Evolutionary conservation across 768 basidiomycete genomes (phyloP).

Genomic region (Boletus subcaerulescens): DNA sequence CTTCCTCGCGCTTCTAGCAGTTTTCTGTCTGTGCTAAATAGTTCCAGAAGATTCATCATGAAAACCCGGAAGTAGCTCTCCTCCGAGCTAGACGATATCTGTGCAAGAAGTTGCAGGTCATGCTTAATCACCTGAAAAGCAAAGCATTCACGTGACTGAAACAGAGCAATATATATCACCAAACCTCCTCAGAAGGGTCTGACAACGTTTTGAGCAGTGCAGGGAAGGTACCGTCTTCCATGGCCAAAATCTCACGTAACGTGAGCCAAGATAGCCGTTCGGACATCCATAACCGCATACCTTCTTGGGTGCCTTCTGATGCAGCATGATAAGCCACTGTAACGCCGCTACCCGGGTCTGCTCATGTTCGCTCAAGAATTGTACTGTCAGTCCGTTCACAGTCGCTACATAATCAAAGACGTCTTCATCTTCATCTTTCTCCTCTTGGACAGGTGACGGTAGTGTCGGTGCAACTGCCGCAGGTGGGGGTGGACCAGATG

Average conservation of each 20-base stretch:
- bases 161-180: slow-evolving; percentile 6
- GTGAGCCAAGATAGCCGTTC: not conserved
- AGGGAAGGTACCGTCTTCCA: slow-evolving; percentile 97
- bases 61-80: slow-evolving; percentile 94
- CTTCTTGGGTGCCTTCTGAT: slow-evolving; percentile 96
- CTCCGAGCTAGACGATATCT: slow-evolving; percentile 94
- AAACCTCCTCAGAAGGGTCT: slow-evolving; percentile 91
- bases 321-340: slow-evolving; percentile 98
- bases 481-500: slow-evolving; percentile 34
- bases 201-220: slow-evolving; percentile 93
- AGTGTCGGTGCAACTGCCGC: slow-evolving; percentile 27
- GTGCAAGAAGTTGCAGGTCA: slow-evolving; percentile 91
- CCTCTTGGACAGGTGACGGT: slow-evolving; percentile 29
- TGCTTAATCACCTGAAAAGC: slow-evolving; percentile 82
- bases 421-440: slow-evolving; percentile 59
- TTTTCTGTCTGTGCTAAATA: slow-evolving; percentile 92
- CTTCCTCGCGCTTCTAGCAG: slow-evolving; percentile 90
- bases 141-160: not conserved
- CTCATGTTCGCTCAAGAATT: slow-evolving; percentile 94
- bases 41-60: slow-evolving; percentile 90
- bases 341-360: slow-evolving; percentile 94
- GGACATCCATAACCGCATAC: slow-evolving; percentile 34
- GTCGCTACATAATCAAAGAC: slow-evolving; percentile 90
- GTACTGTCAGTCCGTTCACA: slow-evolving; percentile 88
- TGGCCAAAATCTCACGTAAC: slow-evolving; percentile 72